Conservation (phyloP, 2,329 filamentous ascomycete species). For the Rugonectria rugulosa region DNA sequence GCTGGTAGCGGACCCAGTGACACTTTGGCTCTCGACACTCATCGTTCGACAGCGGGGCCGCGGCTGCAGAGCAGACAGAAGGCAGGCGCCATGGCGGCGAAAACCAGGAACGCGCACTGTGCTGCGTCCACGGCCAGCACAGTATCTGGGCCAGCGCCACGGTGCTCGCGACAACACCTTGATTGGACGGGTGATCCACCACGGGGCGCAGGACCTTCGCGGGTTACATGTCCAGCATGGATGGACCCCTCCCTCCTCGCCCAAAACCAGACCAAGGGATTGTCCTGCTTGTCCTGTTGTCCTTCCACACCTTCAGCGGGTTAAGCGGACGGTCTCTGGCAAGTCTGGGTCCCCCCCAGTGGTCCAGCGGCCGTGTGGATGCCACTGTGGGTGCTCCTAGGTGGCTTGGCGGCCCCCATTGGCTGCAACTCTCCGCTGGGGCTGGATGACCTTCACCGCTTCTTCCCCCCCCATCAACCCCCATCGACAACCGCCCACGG, state of each 20-base stretch:
- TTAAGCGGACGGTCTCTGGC: constrained; percentile 25
- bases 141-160: constrained; percentile 3
- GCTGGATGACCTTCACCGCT: constrained; percentile 48
- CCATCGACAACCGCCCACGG: constrained; percentile 41
- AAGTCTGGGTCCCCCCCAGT: no score
- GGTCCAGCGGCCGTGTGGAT: constrained; percentile 31
- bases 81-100: not conserved
- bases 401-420: constrained; percentile 44
- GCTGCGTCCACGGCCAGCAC: constrained; percentile 6
- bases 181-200: constrained; percentile 32
- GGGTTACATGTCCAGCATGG: constrained; percentile 33
- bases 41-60: not conserved
- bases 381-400: constrained; percentile 32
- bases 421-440: constrained; percentile 44
- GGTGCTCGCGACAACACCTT: constrained; percentile 9
- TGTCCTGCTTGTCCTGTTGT: constrained; percentile 18
- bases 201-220: constrained; percentile 25
- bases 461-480: constrained; percentile 41
- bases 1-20: constrained; percentile 1
- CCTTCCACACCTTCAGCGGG: constrained; percentile 37
- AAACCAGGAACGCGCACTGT: constrained; percentile 13
- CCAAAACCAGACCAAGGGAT: constrained; percentile 14
- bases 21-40: not conserved
- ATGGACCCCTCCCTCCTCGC: constrained; percentile 6
- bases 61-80: no score